These are phyloP conservation scores for Juncus effusus DNA, from an alignment of 176 grass and related monocot genomes.

Conservation along the genomic window DNA sequence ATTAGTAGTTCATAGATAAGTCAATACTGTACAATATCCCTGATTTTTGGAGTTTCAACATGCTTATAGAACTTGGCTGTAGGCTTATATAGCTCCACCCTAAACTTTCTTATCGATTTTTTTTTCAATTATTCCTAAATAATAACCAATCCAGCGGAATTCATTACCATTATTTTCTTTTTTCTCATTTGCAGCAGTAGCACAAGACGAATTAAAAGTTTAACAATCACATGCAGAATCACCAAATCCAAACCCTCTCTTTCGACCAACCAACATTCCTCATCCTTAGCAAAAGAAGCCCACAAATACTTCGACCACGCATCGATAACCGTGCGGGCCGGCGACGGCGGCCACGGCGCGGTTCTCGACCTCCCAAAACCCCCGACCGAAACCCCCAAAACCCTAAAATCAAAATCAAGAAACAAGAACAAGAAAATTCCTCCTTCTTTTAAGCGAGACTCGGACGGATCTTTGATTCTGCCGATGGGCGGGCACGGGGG, in stretches of 20 bases:
- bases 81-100: no score
- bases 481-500: slow-evolving; percentile 83
- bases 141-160: not conserved
- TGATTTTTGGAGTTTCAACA: no score
- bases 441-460: slow-evolving; percentile 74
- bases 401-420: slow-evolving; percentile 41
- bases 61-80: no score
- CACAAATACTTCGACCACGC: slow-evolving; percentile 98
- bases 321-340: slow-evolving; percentile 56
- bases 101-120: no score
- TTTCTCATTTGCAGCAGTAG: slow-evolving; percentile 16
- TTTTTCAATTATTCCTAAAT: no score
- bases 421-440: slow-evolving; percentile 28
- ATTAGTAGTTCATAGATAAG: no score
- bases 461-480: slow-evolving; percentile 77
- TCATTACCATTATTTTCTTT: not conserved
- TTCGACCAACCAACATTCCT: slow-evolving; percentile 9
- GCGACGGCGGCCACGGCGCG: slow-evolving; percentile 84
- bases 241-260: slow-evolving; percentile 44
- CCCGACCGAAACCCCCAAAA: slow-evolving; percentile 31
- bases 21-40: no score
- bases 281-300: slow-evolving; percentile 58
- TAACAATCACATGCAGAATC: slow-evolving; percentile 44
- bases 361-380: slow-evolving; percentile 60
- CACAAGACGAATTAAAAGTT: slow-evolving; percentile 7